These are phyloP conservation scores for Aspergillus funiculosus DNA, from an alignment of 495 filamentous ascomycete genomes.

Conservation along the genomic window DNA sequence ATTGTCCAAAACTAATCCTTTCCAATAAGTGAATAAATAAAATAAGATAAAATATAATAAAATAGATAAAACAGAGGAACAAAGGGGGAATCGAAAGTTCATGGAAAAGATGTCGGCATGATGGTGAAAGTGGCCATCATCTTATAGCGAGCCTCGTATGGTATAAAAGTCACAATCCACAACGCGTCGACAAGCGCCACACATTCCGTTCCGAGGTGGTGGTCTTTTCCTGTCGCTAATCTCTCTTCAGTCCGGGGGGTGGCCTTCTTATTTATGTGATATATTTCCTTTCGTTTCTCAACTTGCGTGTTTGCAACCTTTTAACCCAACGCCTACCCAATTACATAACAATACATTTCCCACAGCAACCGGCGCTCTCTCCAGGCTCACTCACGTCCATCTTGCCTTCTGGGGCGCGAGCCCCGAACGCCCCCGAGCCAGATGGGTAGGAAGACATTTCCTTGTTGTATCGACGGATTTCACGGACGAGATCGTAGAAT, in stretches of 20 bases:
- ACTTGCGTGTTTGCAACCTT: constrained; percentile 20
- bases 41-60: constrained; percentile 18
- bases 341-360: constrained; percentile 89
- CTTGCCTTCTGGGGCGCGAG: constrained; percentile 59
- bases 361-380: constrained; percentile 72
- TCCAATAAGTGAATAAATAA: constrained; percentile 14
- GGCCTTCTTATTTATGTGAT: constrained; percentile 13
- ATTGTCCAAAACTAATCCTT: constrained; percentile 17
- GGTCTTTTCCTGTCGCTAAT: constrained; percentile 17
- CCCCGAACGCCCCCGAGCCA: constrained; percentile 55
- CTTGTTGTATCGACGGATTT: constrained; percentile 96
- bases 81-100: constrained; percentile 46
- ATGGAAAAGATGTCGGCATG: constrained; percentile 43
- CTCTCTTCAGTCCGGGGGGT: constrained; percentile 16
- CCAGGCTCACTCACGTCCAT: constrained; percentile 72
- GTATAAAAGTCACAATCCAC: constrained; percentile 25
- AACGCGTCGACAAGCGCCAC: constrained; percentile 19
- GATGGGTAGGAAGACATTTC: constrained; percentile 83
- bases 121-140: constrained; percentile 32
- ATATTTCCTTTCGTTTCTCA: constrained; percentile 22
- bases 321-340: constrained; percentile 21
- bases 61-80: constrained; percentile 28
- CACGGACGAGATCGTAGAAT: constrained; percentile 95
- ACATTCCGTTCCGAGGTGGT: constrained; percentile 16
- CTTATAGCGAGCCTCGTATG: constrained; percentile 29